A percentile compares a stretch with the other conserved stretches of the same genome.
Evolutionary conservation across 495 filamentous ascomycete species (phyloP).

Genomic region (Lasiosphaeriaceae sp.): DNA sequence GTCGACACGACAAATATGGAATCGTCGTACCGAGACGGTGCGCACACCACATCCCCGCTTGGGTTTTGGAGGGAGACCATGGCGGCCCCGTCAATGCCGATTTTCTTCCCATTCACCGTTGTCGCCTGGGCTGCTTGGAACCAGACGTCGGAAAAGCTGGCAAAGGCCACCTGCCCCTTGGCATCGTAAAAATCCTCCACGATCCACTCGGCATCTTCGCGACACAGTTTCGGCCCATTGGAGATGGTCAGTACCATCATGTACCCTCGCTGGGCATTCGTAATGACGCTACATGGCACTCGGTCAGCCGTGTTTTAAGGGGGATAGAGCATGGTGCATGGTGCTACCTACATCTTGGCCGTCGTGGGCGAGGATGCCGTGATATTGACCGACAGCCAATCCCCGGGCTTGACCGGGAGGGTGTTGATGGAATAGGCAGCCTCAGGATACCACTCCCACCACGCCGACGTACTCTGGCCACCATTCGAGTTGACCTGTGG

Average conservation of each 20-base stretch:
- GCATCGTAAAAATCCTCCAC: slow-evolving; percentile 33
- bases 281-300: slow-evolving; percentile 31
- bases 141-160: slow-evolving; percentile 32
- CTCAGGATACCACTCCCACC: slow-evolving; percentile 64
- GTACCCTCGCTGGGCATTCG: slow-evolving; percentile 48
- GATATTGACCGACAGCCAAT: slow-evolving; percentile 52
- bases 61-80: slow-evolving; percentile 24
- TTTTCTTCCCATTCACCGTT: slow-evolving; percentile 15
- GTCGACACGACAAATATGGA: slow-evolving; percentile 19
- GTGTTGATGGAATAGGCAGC: slow-evolving; percentile 46
- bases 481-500: slow-evolving; percentile 26
- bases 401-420: slow-evolving; percentile 48
- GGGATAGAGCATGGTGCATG: not conserved
- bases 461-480: slow-evolving; percentile 36
- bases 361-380: slow-evolving; percentile 37
- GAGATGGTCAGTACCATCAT: slow-evolving; percentile 43
- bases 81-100: slow-evolving; percentile 24
- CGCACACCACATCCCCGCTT: slow-evolving; percentile 18
- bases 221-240: slow-evolving; percentile 27
- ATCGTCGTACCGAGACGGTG: slow-evolving; percentile 21
- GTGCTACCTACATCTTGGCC: slow-evolving; percentile 37
- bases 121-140: slow-evolving; percentile 28
- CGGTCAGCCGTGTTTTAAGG: not conserved
- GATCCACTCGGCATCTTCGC: slow-evolving; percentile 37
- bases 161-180: slow-evolving; percentile 26